A percentile compares a stretch with the other conserved stretches of the same genome.
Evolutionary conservation across 352 stramenopile genomes (phyloP).

Genomic region (Phytopythium aichiense): DNA sequence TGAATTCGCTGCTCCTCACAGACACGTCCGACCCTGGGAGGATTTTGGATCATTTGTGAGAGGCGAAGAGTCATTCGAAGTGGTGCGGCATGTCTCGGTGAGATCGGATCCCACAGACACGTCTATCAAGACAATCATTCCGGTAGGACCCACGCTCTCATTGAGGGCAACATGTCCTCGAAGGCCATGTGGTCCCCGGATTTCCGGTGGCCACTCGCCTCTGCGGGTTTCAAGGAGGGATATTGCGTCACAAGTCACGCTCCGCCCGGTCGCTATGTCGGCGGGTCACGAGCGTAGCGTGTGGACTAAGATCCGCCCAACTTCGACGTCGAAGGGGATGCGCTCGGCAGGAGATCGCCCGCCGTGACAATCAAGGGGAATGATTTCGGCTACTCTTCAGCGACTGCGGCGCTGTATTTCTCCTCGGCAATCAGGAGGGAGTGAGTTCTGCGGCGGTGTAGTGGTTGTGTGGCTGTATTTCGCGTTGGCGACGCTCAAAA

Average conservation of each 20-base stretch:
- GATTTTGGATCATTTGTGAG: constrained; percentile 4
- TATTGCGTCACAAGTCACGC: background rate
- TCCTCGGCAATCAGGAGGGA: background rate
- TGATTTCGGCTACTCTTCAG: background rate
- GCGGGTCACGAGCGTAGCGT: background rate
- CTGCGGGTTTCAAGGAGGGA: background rate
- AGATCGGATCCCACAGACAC: constrained; percentile 7
- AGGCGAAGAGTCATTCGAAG: background rate
- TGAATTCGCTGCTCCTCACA: background rate
- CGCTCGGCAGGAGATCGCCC: background rate
- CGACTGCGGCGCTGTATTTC: too few species aligned
- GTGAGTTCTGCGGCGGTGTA: background rate
- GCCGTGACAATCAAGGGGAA: background rate
- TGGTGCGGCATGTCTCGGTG: constrained; percentile 1
- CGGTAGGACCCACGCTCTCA: background rate
- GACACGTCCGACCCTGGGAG: background rate
- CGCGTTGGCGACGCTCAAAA: background rate
- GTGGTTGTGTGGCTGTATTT: background rate
- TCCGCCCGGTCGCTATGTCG: background rate
- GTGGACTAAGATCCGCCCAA: background rate
- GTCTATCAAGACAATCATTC: constrained; percentile 3
- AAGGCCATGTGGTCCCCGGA: background rate
- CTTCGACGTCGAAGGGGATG: constrained; percentile 1
- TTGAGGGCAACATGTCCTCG: background rate
- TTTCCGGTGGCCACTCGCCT: background rate